Percentiles rank a stretch among this genome's conserved stretches.
phyloP scores from a whole-genome alignment of 2,329 filamentous ascomycete species.

The Coniochaeta sp. region DNA sequence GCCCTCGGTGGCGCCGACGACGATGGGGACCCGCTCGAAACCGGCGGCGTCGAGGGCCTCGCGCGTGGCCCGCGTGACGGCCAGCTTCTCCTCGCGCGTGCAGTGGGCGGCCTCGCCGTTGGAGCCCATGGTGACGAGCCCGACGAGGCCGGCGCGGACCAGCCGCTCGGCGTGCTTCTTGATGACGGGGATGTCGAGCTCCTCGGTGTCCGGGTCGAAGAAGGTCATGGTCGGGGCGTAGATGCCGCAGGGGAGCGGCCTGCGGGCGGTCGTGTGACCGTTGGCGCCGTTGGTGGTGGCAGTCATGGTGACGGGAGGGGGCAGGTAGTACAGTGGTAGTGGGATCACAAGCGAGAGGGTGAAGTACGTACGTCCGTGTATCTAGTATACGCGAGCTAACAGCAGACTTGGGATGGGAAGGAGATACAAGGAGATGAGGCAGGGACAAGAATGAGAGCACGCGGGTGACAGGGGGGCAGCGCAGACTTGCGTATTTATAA shows the following conservation, averaged over 20 bases:
- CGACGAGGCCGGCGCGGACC: constrained; percentile 68
- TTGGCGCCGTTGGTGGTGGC: constrained; percentile 23
- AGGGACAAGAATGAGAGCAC: constrained; percentile 9
- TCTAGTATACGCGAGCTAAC: neutral
- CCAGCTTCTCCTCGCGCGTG: constrained; percentile 66
- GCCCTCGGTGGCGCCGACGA: constrained; percentile 75
- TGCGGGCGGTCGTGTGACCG: constrained; percentile 29
- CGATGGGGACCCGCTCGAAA: constrained; percentile 68
- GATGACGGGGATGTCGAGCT: constrained; percentile 72
- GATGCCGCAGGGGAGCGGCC: constrained; percentile 69
- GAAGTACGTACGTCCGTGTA: no score
- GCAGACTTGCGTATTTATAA: constrained; percentile 18
- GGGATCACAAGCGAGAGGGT: constrained; percentile 1
- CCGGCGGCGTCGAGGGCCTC: constrained; percentile 77
- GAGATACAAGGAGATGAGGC: neutral
- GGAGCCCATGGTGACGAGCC: constrained; percentile 81
- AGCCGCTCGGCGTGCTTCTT: constrained; percentile 76
- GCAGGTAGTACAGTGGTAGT: constrained; percentile 1
- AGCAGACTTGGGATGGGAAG: neutral
- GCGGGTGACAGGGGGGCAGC: constrained; percentile 2
- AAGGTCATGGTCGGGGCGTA: constrained; percentile 90
- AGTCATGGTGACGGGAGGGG: constrained; percentile 22
- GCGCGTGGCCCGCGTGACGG: constrained; percentile 69
- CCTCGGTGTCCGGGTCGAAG: constrained; percentile 76
- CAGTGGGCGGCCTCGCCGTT: constrained; percentile 88